A percentile compares a stretch with the other conserved stretches of the same genome.
phyloP scores from a whole-genome alignment of 1,284 basidiomycete species.

The Austroboletus olivaceoglutinosus region DNA sequence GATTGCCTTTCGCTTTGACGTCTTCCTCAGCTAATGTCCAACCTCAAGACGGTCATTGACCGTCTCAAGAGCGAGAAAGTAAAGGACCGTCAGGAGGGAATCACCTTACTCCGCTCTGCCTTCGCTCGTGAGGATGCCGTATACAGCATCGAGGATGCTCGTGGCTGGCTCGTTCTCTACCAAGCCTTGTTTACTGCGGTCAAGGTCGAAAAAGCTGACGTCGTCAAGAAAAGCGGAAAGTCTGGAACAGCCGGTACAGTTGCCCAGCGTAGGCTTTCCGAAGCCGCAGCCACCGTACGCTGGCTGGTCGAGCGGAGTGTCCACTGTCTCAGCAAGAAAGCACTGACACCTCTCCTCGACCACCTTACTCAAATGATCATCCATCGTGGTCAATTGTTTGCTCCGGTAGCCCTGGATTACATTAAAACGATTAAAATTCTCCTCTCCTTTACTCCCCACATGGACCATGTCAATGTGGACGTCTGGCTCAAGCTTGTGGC shows the following conservation, averaged over 20 bases:
- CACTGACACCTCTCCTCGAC: conserved; percentile 54
- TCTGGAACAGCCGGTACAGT: conserved; percentile 37
- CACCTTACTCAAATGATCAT: conserved; percentile 70
- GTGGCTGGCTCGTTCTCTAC: conserved; percentile 68
- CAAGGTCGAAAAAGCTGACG: conserved; percentile 56
- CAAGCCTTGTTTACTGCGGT: conserved; percentile 72
- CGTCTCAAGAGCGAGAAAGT: conserved; percentile 64
- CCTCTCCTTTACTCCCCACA: conserved; percentile 68
- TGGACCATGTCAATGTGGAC: conserved; percentile 68
- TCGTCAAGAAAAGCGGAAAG: conserved; percentile 48
- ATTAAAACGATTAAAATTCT: conserved; percentile 71
- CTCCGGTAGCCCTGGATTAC: conserved; percentile 76
- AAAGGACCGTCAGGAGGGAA: conserved; percentile 70
- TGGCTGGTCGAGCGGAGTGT: conserved; percentile 65
- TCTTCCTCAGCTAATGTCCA: conserved; percentile 32
- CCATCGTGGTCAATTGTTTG: conserved; percentile 54
- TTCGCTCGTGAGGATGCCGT: conserved; percentile 58
- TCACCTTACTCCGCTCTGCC: conserved; percentile 54
- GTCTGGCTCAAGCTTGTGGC: conserved; percentile 71
- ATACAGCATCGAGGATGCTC: conserved; percentile 53
- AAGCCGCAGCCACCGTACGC: conserved; percentile 65
- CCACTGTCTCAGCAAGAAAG: conserved; percentile 51
- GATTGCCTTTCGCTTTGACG: background rate
- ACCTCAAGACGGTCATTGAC: conserved; percentile 48
- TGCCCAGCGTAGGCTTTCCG: conserved; percentile 56